Base-by-base conservation (phyloP, 169 alveolate species). In the Hepatocystis sp. region DNA sequence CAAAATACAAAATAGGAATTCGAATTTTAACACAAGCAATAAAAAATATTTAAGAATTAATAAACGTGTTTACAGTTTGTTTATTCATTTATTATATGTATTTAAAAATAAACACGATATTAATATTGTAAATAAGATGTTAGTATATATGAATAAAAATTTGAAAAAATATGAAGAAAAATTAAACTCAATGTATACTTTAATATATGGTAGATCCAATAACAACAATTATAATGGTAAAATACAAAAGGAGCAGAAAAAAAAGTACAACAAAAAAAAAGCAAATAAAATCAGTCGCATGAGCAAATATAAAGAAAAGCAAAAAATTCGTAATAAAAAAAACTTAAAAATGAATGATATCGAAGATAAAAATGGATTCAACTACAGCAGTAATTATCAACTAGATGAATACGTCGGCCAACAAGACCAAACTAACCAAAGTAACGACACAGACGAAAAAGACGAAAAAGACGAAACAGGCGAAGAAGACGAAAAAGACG, bases 71-170 rank as follows among this genome's bases (percentile, higher is more conserved):
- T 51, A 51, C 46, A 46, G 17, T 2, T 40, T 81, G 13, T 81
- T 81, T 36, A 64, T 81, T 61, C 67, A 81, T 56, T 17, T 81
- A 21, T 25, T 81, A 1, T 63, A 47, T 42, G 81, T 64, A n/a
- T 32, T 60, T 42, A 81, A 81, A 44, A 81, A 63, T 23, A 81
- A 81, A 28, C 84, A 81, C 17, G 51, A 81, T 46, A 63, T 64
- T 28, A 81, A 81, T 28, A 81, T 81, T 4, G 46, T 81, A 21
- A 81, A 55, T 25, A 64, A 81, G 27, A 81, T 81, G 89, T 30
- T 81, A 8, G 30, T 66, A n/a, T 55, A 81, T 39, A 61, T 81
- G 71, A 67, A 81, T 27, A 60, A 81, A 21, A 81, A 81, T 40
- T 25, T 49, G 13, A 60, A 32, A 28, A 49, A 32, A 44, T 81